Percentiles rank a stretch among this genome's conserved stretches.
Evolutionary conservation across 345 rosid genomes (phyloP).

Genomic region (Nephelium lappaceum): DNA sequence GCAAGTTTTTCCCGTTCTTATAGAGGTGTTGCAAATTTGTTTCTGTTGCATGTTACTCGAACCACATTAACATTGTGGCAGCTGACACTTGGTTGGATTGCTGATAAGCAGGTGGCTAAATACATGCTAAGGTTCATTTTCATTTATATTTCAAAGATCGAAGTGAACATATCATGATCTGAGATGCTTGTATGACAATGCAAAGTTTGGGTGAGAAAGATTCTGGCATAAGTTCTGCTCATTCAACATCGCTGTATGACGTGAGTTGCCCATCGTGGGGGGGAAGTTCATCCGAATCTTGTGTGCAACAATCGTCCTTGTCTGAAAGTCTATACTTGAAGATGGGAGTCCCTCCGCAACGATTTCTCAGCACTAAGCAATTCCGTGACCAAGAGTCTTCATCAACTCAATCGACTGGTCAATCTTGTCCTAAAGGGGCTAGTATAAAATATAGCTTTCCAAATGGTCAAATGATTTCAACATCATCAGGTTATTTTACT

Average conservation of each 20-base stretch:
- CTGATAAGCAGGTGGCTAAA: conserved; percentile 4
- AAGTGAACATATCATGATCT: conserved; percentile 17
- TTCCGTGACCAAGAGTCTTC: conserved; percentile 70
- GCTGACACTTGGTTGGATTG: conserved; percentile 4
- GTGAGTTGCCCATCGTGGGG: conserved; percentile 49
- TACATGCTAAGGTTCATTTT: neutral
- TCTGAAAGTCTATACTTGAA: conserved; percentile 55
- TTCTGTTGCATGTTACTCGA: conserved; percentile 1
- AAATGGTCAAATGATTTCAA: conserved; percentile 30
- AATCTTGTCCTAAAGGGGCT: conserved; percentile 63
- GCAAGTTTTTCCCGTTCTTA: neutral
- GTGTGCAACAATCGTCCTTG: conserved; percentile 25
- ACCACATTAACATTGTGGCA: conserved; percentile 6
- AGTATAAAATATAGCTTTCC: conserved; percentile 48
- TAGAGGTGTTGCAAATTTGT: neutral
- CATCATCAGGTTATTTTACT: conserved; percentile 34
- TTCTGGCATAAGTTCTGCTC: conserved; percentile 25
- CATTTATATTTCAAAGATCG: conserved; percentile 18
- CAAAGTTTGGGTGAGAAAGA: conserved; percentile 45
- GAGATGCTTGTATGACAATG: conserved; percentile 31
- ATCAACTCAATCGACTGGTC: conserved; percentile 72
- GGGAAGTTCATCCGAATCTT: conserved; percentile 39
- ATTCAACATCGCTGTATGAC: conserved; percentile 35
- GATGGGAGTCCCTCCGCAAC: conserved; percentile 46
- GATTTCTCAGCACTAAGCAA: conserved; percentile 41